phyloP scores from a whole-genome alignment of 257 asterid species.

The Gardenia jasminoides region DNA sequence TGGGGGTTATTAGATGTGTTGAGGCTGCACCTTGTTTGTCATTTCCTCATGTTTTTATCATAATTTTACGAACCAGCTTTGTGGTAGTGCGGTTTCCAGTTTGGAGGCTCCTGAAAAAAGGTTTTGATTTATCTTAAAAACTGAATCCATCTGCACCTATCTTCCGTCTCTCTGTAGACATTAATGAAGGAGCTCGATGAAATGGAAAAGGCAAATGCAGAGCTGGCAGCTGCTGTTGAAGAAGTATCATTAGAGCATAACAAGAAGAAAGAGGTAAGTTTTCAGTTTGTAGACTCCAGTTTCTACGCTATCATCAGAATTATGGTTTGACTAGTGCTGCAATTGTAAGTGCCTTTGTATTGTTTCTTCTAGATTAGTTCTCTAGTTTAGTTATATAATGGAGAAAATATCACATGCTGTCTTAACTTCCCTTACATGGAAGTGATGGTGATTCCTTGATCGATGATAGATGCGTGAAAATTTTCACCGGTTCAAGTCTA shows the following conservation, averaged over 20 bases:
- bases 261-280: constrained; percentile 83
- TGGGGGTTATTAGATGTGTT: neutral
- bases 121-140: constrained; percentile 2
- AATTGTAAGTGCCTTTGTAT: neutral
- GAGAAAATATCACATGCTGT: neutral
- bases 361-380: neutral
- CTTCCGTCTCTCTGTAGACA: constrained; percentile 37
- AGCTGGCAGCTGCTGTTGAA: constrained; percentile 89
- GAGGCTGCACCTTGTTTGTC: neutral
- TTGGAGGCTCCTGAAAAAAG: neutral
- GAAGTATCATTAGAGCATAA: constrained; percentile 86
- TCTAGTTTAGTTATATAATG: neutral
- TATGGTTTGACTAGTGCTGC: neutral
- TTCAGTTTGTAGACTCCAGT: constrained; percentile 5
- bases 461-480: neutral
- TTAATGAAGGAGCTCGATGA: constrained; percentile 94
- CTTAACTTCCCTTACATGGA: neutral
- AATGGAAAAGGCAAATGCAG: constrained; percentile 88
- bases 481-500: neutral
- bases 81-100: neutral
- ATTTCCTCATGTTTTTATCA: neutral
- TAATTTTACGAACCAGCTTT: neutral
- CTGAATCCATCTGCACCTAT: neutral
- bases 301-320: neutral
- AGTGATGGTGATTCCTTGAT: neutral